These are phyloP conservation scores for Lepidium campestre DNA, from an alignment of 441 rosid species.

Conservation along the genomic window DNA sequence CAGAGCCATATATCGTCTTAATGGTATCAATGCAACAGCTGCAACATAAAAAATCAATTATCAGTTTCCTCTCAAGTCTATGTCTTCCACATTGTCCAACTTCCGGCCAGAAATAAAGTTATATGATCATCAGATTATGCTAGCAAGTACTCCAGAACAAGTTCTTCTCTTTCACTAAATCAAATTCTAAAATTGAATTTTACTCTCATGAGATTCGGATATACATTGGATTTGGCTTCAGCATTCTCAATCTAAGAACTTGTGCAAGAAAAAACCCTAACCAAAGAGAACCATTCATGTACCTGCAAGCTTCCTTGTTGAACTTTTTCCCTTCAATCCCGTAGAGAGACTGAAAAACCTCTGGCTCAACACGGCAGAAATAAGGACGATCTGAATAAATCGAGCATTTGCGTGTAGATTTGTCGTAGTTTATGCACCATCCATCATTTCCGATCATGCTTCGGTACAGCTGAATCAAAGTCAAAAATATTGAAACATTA, in stretches of 20 bases:
- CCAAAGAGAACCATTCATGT: background rate
- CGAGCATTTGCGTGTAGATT: constrained; percentile 74
- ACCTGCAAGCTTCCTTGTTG: constrained; percentile 72
- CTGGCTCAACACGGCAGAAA: constrained; percentile 77
- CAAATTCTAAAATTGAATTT: no score
- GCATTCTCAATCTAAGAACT: background rate
- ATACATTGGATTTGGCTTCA: background rate
- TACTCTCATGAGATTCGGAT: background rate
- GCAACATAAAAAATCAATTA: constrained; percentile 20
- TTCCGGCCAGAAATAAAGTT: background rate
- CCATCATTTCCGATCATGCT: constrained; percentile 81
- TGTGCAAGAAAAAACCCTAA: background rate
- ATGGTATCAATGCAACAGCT: constrained; percentile 68
- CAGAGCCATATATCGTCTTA: constrained; percentile 55
- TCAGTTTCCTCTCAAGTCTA: background rate
- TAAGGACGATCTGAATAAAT: constrained; percentile 77
- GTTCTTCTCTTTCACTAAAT: no score
- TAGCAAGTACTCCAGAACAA: background rate
- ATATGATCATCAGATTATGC: background rate
- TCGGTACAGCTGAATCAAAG: constrained; percentile 44
- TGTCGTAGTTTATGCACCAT: constrained; percentile 70
- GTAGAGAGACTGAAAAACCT: constrained; percentile 46
- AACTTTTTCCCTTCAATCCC: constrained; percentile 58
- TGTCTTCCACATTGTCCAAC: background rate
- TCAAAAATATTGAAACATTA: background rate